These are phyloP conservation scores for Citrus inodora DNA, from an alignment of 345 rosid genomes.

Conservation along the genomic window DNA sequence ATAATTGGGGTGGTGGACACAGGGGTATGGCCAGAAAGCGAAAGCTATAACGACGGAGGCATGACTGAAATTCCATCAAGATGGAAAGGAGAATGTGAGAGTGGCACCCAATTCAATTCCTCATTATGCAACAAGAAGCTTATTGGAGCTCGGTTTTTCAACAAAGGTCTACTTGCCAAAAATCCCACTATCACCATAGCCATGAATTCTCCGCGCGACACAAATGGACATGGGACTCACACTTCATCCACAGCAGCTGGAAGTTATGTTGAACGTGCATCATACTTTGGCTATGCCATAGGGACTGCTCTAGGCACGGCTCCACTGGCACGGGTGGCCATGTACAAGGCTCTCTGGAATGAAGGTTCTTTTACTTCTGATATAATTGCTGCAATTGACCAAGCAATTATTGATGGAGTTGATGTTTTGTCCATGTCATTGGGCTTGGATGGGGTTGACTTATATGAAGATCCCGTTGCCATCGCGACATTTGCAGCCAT, in stretches of 20 bases:
- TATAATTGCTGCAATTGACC: conserved; percentile 48
- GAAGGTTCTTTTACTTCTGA: conserved; percentile 35
- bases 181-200: conserved; percentile 34
- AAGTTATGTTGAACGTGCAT: conserved; percentile 25
- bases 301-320: conserved; percentile 48
- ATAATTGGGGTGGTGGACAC: conserved; percentile 46
- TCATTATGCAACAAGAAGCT: conserved; percentile 53
- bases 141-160: conserved; percentile 50
- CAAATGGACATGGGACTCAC: conserved; percentile 56
- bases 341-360: conserved; percentile 48
- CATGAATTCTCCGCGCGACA: conserved; percentile 52
- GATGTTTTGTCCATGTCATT: conserved; percentile 50
- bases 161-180: conserved; percentile 33
- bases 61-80: conserved; percentile 34
- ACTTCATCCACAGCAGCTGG: conserved; percentile 57
- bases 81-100: conserved; percentile 52
- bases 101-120: conserved; percentile 41
- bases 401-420: conserved; percentile 48
- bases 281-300: conserved; percentile 44
- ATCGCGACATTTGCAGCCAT: conserved; percentile 50
- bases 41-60: conserved; percentile 33
- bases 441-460: conserved; percentile 24
- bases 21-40: conserved; percentile 55
- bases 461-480: conserved; percentile 49
- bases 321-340: conserved; percentile 41